Evolutionary conservation across 164 flowering plant species (phyloP), one percentile per base, ranked within the genome.

Genomic region (Cinnamomum micranthum): DNA sequence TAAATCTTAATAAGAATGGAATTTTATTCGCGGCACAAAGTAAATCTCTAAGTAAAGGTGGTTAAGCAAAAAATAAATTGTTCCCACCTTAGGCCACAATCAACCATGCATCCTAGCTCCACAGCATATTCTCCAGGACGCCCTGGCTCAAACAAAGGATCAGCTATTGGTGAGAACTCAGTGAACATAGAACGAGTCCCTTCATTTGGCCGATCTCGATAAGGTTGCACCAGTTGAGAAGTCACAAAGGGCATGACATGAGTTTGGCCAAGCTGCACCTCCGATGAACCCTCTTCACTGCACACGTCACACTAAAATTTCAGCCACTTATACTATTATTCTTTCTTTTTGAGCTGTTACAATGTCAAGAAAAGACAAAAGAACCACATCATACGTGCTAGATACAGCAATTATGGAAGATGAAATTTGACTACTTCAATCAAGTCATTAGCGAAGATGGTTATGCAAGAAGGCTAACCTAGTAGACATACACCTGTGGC

Each of bases 131-230:
- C 97, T 72, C 97, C 94, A 50, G 97, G 97, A 72, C 97, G 97
- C 68, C 99, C 99, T n/a, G 87, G 77, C 81, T 95, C 99, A 83
- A 93, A 95, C 51, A 97, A 87, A 62, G 97, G 98, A 83, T 95
- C 99, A 69, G 98, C 98, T 97, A 95, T 95, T 1, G 99, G 98
- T 35, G 99, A 95, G 80, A 95, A 95, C 73, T 95, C 99, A 3
- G 91, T 93, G 75, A 75, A 95, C 47, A 95, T 86, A 22, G 97
- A 80, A 59, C 93, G 89, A 20, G 90, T 68, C 22, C 99, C 99
- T 83, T 95, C 99, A 75, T 89, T 93, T 17, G 95, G 93, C 78
- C 98, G 79, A 74, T 95, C 99, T 27, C 88, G 80, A 76, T 90
- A 95, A 72, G 99, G 99, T 81, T 93, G 92, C 55, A 88, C 90